phyloP scores from a whole-genome alignment of 306 rosid genomes.

The Citrullus mucosospermus region DNA sequence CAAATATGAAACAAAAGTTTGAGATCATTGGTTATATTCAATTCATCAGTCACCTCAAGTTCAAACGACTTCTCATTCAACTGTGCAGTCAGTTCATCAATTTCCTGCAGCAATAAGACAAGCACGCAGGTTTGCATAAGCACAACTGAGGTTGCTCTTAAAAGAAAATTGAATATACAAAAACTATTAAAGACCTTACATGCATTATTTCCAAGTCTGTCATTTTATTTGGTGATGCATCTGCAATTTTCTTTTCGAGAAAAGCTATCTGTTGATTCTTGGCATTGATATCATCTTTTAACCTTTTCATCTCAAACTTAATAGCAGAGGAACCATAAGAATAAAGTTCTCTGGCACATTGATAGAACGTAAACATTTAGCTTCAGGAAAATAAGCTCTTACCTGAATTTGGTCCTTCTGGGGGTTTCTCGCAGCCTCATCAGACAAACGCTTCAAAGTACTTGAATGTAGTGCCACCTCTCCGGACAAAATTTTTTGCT shows the following conservation, averaged over 20 bases:
- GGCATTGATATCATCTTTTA: slow-evolving; percentile 64
- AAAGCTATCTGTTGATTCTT: slow-evolving; percentile 71
- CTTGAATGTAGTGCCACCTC: slow-evolving; percentile 93
- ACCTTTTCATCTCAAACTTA: slow-evolving; percentile 53
- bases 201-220: slow-evolving; percentile 56
- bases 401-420: slow-evolving; percentile 61
- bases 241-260: slow-evolving; percentile 68
- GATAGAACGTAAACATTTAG: slow-evolving; percentile 10
- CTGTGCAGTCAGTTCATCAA: slow-evolving; percentile 61
- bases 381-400: slow-evolving; percentile 18
- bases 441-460: slow-evolving; percentile 77
- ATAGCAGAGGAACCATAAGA: slow-evolving; percentile 14
- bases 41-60: slow-evolving; percentile 58
- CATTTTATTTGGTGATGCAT: slow-evolving; percentile 38
- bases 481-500: slow-evolving; percentile 73
- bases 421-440: slow-evolving; percentile 64
- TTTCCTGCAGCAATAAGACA: slow-evolving; percentile 49
- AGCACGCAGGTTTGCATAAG: background rate
- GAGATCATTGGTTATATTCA: background rate
- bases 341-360: slow-evolving; percentile 17
- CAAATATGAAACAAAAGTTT: slow-evolving; percentile 4
- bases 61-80: slow-evolving; percentile 91
- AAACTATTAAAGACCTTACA: slow-evolving; percentile 35
- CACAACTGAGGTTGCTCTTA: background rate
- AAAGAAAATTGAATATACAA: slow-evolving; percentile 10